These are phyloP conservation scores for Sphagnurus paluster DNA, from an alignment of 1,284 basidiomycete genomes.

Conservation along the genomic window DNA sequence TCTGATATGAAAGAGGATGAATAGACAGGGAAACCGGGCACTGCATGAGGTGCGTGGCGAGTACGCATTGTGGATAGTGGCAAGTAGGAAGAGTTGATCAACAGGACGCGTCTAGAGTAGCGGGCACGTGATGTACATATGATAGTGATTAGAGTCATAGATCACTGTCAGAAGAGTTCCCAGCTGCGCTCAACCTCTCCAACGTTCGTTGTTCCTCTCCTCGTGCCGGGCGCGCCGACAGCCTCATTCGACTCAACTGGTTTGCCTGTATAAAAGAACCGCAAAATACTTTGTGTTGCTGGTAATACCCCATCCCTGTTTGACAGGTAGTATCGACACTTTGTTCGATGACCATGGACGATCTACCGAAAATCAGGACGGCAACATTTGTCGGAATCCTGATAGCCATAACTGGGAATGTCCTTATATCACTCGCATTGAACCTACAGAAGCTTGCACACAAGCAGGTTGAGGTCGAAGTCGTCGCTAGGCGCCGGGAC, in stretches of 20 bases:
- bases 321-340: slow-evolving; percentile 7
- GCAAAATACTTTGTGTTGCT: slow-evolving; percentile 12
- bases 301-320: neutral
- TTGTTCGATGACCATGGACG: slow-evolving; percentile 27
- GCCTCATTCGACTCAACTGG: neutral
- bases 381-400: slow-evolving; percentile 78
- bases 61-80: slow-evolving; percentile 59
- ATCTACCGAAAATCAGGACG: slow-evolving; percentile 58
- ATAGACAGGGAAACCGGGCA: slow-evolving; percentile 84
- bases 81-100: neutral
- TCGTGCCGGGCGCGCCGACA: slow-evolving; percentile 5
- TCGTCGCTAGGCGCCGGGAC: slow-evolving; percentile 12
- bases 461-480: slow-evolving; percentile 57
- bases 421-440: slow-evolving; percentile 88
- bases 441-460: slow-evolving; percentile 94
- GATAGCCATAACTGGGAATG: slow-evolving; percentile 83
- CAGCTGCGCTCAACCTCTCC: neutral
- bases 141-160: no score
- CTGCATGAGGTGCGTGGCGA: slow-evolving; percentile 73
- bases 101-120: neutral
- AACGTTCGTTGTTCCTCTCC: slow-evolving; percentile 8
- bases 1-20: slow-evolving; percentile 81
- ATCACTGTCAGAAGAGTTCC: neutral
- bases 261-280: neutral
- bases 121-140: slow-evolving; percentile 5